These are phyloP conservation scores for Fraxinus angustifolia DNA, from an alignment of 305 asterid genomes.

Conservation along the genomic window DNA sequence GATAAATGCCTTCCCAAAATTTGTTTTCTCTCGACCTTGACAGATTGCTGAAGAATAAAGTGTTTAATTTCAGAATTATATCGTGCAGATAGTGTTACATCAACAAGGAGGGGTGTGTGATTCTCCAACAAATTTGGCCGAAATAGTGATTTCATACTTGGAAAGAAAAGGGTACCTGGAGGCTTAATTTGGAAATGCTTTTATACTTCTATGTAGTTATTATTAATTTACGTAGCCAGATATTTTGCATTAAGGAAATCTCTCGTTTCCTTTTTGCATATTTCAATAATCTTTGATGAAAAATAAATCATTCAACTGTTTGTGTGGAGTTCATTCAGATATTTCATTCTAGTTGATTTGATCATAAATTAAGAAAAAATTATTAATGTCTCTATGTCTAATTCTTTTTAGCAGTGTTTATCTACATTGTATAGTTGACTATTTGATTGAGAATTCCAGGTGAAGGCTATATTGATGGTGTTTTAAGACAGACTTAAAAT, in stretches of 20 bases:
- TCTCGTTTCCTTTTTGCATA: conserved; percentile 1
- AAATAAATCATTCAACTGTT: not conserved
- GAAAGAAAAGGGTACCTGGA: conserved; percentile 65
- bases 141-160: conserved; percentile 58
- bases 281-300: not conserved
- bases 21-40: not conserved
- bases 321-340: not conserved
- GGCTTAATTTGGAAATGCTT: conserved; percentile 30
- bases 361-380: not conserved
- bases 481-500: not conserved
- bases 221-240: not conserved
- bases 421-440: not conserved
- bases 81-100: conserved; percentile 64
- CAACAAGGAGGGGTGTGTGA: conserved; percentile 49
- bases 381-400: not conserved
- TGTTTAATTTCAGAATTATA: conserved; percentile 15
- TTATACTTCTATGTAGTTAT: not conserved
- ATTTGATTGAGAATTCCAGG: not conserved
- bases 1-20: not conserved
- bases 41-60: not conserved
- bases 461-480: not conserved
- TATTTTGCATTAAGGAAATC: not conserved
- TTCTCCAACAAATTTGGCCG: conserved; percentile 64
- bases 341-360: not conserved
- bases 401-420: too few species aligned